Percentiles rank a stretch among this genome's conserved stretches.
phyloP scores from a whole-genome alignment of 257 asterid genomes.

The Nicotiana sylvestris region DNA sequence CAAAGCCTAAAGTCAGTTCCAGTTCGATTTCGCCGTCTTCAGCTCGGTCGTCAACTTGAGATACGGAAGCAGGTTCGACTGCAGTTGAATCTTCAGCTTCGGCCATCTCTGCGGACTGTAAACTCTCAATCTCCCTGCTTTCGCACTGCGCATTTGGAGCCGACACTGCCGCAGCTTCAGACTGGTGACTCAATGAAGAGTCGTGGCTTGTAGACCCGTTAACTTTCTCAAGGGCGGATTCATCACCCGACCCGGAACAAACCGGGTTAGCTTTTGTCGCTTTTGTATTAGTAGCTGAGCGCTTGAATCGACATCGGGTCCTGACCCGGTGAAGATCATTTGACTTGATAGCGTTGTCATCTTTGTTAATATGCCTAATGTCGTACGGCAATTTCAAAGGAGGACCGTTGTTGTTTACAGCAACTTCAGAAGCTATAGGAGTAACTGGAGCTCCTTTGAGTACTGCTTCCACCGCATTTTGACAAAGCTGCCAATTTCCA shows the following conservation, averaged over 20 bases:
- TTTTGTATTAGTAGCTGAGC: constrained; percentile 27
- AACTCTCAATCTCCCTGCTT: constrained; percentile 29
- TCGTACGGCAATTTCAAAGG: constrained; percentile 48
- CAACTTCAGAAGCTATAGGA: constrained; percentile 42
- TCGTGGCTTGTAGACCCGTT: constrained; percentile 63
- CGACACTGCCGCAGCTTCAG: constrained; percentile 20
- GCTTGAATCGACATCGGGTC: constrained; percentile 56
- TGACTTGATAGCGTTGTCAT: constrained; percentile 30
- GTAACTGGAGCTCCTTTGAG: constrained; percentile 56
- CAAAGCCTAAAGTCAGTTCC: constrained; percentile 58
- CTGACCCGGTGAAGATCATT: constrained; percentile 49
- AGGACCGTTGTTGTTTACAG: constrained; percentile 47
- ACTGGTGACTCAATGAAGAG: constrained; percentile 73
- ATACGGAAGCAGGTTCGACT: constrained; percentile 6
- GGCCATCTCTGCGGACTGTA: constrained; percentile 30
- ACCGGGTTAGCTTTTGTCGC: constrained; percentile 20
- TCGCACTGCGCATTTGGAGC: constrained; percentile 25
- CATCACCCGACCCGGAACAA: constrained; percentile 19
- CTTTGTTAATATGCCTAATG: constrained; percentile 63
- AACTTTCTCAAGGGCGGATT: constrained; percentile 29
- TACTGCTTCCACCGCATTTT: constrained; percentile 74
- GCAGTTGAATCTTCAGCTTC: constrained; percentile 19
- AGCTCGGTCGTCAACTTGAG: neutral
- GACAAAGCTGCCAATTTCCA: constrained; percentile 82
- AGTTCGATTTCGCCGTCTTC: constrained; percentile 46